phyloP scores from a whole-genome alignment of 257 asterid species.

The Jacaranda copaia region DNA sequence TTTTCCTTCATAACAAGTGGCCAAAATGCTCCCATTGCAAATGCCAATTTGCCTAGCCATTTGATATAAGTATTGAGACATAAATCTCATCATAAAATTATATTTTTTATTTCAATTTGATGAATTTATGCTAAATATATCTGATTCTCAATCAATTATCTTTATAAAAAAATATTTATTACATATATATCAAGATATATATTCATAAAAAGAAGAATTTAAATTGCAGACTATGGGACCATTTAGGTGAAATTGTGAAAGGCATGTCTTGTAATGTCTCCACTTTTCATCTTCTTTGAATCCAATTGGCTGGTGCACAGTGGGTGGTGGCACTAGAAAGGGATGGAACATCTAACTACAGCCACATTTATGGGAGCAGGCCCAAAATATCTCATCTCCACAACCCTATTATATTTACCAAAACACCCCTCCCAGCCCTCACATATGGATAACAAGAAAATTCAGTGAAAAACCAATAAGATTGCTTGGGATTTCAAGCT shows the following conservation, averaged over 20 bases:
- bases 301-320: neutral
- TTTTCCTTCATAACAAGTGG: neutral
- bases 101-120: too few relatives aligned
- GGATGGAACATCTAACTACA: constrained; percentile 18
- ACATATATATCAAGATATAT: too few relatives aligned
- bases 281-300: constrained; percentile 26
- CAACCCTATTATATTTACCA: neutral
- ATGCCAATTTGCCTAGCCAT: neutral
- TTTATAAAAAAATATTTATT: too few relatives aligned
- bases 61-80: neutral
- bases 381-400: constrained; percentile 29
- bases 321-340: neutral
- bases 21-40: neutral
- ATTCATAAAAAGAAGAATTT: too few relatives aligned
- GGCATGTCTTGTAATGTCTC: constrained; percentile 39
- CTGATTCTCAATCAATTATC: too few relatives aligned
- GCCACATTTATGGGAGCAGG: constrained; percentile 34
- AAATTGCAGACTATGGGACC: neutral
- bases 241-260: constrained; percentile 20
- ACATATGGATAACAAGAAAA: neutral
- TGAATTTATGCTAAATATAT: too few relatives aligned
- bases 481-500: too few relatives aligned
- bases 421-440: constrained; percentile 19
- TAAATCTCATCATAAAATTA: neutral
- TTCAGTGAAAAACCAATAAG: neutral